Conservation (phyloP, 2,329 filamentous ascomycete genomes). For the Metarhizium humberi region DNA sequence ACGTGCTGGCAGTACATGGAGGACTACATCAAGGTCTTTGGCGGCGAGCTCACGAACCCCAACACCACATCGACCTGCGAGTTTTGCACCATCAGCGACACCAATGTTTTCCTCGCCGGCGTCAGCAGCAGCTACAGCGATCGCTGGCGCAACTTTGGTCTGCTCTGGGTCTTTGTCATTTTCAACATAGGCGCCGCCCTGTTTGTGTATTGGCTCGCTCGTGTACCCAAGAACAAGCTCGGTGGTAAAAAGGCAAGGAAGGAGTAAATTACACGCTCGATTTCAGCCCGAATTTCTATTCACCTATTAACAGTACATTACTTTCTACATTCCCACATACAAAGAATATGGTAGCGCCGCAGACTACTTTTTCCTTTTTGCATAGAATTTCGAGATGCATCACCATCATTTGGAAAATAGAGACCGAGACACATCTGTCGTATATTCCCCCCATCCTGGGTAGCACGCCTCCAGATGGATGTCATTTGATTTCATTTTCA, state of each 20-base stretch:
- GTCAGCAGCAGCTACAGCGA: conserved; percentile 45
- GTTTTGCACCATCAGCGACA: conserved; percentile 43
- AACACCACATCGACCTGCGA: conserved; percentile 40
- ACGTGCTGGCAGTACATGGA: conserved; percentile 53
- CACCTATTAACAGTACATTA: background rate
- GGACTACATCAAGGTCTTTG: conserved; percentile 34
- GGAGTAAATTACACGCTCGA: conserved; percentile 5
- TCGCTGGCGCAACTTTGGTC: conserved; percentile 60
- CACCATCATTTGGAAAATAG: no score
- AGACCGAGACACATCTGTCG: no score
- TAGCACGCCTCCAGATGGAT: background rate
- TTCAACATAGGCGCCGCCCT: conserved; percentile 50
- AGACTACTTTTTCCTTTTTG: background rate
- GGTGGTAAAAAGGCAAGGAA: conserved; percentile 24
- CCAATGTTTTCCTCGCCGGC: conserved; percentile 39
- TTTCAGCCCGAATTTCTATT: background rate
- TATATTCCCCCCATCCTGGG: no score
- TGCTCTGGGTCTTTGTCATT: conserved; percentile 49
- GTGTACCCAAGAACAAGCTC: conserved; percentile 37
- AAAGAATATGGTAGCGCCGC: background rate
- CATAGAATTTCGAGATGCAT: background rate
- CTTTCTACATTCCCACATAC: no score
- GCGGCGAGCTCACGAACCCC: conserved; percentile 45
- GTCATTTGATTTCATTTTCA: background rate
- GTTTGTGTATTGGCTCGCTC: conserved; percentile 44